Conservation (phyloP, 129 eudicot genomes). For the Arctium minus region DNA sequence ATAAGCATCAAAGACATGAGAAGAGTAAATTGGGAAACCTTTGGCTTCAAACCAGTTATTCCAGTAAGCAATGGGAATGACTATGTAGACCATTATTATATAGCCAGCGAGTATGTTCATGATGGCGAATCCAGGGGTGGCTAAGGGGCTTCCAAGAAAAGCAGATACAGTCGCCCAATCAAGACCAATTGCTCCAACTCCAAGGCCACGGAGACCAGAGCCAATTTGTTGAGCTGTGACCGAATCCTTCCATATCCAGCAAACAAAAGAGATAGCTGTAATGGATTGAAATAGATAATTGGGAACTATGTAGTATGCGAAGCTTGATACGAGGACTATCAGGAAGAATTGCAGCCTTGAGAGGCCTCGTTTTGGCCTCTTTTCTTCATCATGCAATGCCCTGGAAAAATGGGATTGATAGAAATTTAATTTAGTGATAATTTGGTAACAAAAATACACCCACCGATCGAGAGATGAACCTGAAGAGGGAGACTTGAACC, state of each 20-base stretch:
- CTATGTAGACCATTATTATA: constrained; percentile 37
- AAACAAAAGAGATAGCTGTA: constrained; percentile 46
- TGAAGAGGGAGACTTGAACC: constrained; percentile 90
- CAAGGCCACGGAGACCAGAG: constrained; percentile 61
- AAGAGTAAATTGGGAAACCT: constrained; percentile 45
- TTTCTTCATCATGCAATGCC: constrained; percentile 65
- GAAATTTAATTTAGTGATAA: neutral
- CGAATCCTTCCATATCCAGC: constrained; percentile 52
- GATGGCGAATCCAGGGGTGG: constrained; percentile 57
- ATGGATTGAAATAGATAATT: constrained; percentile 52
- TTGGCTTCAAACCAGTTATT: constrained; percentile 46
- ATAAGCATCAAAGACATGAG: constrained; percentile 31
- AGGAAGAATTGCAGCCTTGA: constrained; percentile 63
- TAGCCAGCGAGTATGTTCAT: constrained; percentile 55
- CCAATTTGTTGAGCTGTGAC: constrained; percentile 59
- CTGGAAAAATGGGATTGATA: constrained; percentile 9
- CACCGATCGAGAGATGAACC: constrained; percentile 25
- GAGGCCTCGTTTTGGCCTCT: constrained; percentile 44
- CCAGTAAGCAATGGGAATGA: constrained; percentile 52
- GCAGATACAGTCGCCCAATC: constrained; percentile 56
- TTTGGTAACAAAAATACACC: neutral
- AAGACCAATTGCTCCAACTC: constrained; percentile 52
- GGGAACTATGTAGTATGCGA: constrained; percentile 57
- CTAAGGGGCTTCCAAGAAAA: constrained; percentile 56
- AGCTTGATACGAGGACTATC: constrained; percentile 46